A percentile compares a stretch with the other conserved stretches of the same genome.
Evolutionary conservation across 1,284 basidiomycete species (phyloP).

Genomic region (Leucoagaricus sp.): DNA sequence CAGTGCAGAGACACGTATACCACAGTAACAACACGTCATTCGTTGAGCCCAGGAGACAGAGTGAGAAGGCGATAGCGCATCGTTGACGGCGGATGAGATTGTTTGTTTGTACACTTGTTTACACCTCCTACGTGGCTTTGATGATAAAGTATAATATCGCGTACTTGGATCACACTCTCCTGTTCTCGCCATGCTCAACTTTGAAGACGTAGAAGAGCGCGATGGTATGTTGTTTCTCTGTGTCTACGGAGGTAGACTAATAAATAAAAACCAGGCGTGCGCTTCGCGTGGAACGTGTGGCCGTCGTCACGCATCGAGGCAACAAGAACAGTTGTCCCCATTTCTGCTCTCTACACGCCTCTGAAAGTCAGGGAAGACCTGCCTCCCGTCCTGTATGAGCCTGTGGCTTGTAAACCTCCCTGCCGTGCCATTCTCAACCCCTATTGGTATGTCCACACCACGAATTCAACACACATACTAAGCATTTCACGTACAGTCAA

Average conservation of each 20-base stretch:
- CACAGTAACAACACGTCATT: no score
- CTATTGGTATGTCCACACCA: conserved; percentile 72
- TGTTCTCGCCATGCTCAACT: conserved; percentile 42
- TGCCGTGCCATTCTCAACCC: conserved; percentile 98
- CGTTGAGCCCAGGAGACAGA: background rate
- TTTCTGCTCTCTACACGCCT: conserved; percentile 97
- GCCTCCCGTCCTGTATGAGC: conserved; percentile 96
- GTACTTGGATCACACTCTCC: conserved; percentile 28
- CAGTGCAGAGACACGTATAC: no score
- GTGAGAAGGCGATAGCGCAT: background rate
- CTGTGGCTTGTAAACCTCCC: conserved; percentile 97
- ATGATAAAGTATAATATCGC: background rate
- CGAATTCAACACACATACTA: background rate
- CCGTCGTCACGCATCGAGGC: conserved; percentile 97
- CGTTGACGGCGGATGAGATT: background rate
- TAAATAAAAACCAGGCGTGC: conserved; percentile 61
- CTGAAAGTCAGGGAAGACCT: conserved; percentile 95
- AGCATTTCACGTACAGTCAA: conserved; percentile 59
- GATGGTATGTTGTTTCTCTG: conserved; percentile 44
- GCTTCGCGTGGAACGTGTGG: conserved; percentile 98
- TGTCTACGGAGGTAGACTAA: background rate
- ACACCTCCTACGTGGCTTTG: conserved; percentile 22
- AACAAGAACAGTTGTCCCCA: conserved; percentile 96
- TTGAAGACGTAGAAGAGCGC: conserved; percentile 56
- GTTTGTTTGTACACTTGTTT: background rate